Evolutionary conservation across 1,284 basidiomycete genomes (phyloP).

Genomic region (Apiotrichum veenhuisii): DNA sequence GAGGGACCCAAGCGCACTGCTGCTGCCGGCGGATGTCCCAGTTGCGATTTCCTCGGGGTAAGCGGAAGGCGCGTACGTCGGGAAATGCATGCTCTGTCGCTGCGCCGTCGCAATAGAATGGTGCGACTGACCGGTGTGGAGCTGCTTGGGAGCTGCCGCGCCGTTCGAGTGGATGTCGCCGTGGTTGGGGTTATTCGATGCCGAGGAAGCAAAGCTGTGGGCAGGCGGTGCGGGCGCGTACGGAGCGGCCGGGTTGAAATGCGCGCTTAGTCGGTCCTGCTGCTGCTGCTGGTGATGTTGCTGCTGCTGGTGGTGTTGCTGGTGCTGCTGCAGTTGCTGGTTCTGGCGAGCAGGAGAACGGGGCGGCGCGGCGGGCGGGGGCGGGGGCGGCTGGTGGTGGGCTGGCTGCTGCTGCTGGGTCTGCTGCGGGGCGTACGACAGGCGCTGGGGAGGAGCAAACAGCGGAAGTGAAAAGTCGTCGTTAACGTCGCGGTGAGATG

Average conservation of each 20-base stretch:
- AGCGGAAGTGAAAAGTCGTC: slow-evolving; percentile 36
- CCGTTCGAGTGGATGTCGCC: background rate
- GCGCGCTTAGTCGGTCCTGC: background rate
- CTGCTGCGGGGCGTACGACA: slow-evolving; percentile 7
- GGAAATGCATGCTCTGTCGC: slow-evolving; percentile 20
- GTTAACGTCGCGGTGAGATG: slow-evolving; percentile 12
- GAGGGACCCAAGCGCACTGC: slow-evolving; percentile 30
- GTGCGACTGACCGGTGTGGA: slow-evolving; percentile 1
- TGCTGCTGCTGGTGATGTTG: background rate
- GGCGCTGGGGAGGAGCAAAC: slow-evolving; percentile 24
- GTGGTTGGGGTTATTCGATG: background rate
- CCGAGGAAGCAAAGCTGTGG: background rate
- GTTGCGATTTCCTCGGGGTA: slow-evolving; percentile 21
- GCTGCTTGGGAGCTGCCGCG: slow-evolving; percentile 3
- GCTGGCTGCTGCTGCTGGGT: background rate
- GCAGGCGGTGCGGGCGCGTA: slow-evolving; percentile 5
- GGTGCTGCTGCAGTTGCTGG: slow-evolving; percentile 6
- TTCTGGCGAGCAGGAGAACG: slow-evolving; percentile 14
- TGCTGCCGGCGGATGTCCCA: slow-evolving; percentile 14
- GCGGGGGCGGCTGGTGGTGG: background rate
- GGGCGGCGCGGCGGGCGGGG: slow-evolving; percentile 13
- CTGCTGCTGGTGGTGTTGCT: background rate
- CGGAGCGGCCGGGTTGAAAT: background rate
- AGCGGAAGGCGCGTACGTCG: slow-evolving; percentile 17
- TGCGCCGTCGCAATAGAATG: slow-evolving; percentile 1